A percentile compares a stretch with the other conserved stretches of the same genome.
phyloP scores from a whole-genome alignment of 768 basidiomycete genomes.

The Cubamyces sp. region DNA sequence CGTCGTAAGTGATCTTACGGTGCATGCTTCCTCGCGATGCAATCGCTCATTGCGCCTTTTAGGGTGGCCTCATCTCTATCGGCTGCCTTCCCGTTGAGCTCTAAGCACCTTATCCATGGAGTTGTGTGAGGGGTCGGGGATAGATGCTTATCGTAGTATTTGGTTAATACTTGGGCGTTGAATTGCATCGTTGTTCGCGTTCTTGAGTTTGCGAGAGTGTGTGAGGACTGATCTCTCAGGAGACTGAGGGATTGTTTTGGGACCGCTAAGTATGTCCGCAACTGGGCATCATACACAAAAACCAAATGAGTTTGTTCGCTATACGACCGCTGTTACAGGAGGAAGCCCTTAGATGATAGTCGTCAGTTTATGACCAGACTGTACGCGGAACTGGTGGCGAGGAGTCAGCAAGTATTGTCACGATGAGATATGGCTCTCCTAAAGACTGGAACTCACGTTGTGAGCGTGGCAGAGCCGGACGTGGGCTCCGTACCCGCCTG shows the following conservation, averaged over 20 bases:
- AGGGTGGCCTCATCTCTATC: slow-evolving; percentile 22
- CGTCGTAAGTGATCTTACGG: slow-evolving; percentile 10
- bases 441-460: slow-evolving; percentile 46
- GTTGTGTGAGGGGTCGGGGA: not conserved
- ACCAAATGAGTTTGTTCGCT: too few species aligned
- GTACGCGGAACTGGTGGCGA: slow-evolving; percentile 45
- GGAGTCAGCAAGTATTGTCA: not conserved
- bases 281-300: too few species aligned
- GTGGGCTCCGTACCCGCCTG: slow-evolving; percentile 71
- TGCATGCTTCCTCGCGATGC: not conserved
- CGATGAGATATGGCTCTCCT: not conserved
- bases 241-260: too few species aligned
- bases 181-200: slow-evolving; percentile 14
- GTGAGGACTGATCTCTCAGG: not conserved
- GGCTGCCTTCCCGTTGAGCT: slow-evolving; percentile 24
- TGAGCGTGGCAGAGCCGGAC: slow-evolving; percentile 55
- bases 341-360: too few species aligned
- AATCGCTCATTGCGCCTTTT: not conserved
- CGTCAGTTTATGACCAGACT: slow-evolving; percentile 50
- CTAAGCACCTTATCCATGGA: not conserved
- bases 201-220: not conserved
- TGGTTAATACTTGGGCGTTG: slow-evolving; percentile 9
- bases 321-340: not conserved
- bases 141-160: not conserved
- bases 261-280: too few species aligned